These are phyloP conservation scores for Lichtheimia ornata DNA, from an alignment of 371 early-diverging fungal species.

Conservation along the genomic window DNA sequence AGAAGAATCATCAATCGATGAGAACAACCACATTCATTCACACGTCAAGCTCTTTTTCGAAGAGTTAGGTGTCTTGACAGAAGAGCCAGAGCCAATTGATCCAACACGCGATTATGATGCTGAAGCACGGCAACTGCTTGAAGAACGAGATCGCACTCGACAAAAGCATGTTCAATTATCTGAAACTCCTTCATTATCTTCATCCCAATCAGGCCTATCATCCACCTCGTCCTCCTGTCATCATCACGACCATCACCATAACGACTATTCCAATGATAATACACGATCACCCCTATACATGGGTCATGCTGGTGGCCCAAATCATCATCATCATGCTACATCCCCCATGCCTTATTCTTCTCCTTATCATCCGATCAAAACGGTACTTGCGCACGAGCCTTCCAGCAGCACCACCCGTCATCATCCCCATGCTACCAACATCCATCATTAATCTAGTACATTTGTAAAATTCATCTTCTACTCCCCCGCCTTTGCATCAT, in stretches of 20 bases:
- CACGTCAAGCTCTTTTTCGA: slow-evolving; percentile 32
- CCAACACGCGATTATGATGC: slow-evolving; percentile 37
- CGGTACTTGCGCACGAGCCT: slow-evolving; percentile 1
- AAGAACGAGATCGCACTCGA: slow-evolving; percentile 23
- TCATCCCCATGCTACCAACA: background rate
- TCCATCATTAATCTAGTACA: background rate
- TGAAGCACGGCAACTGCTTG: slow-evolving; percentile 20
- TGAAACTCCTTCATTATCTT: slow-evolving; percentile 18
- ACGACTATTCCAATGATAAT: slow-evolving; percentile 20
- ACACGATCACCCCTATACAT: slow-evolving; percentile 36
- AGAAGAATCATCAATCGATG: slow-evolving; percentile 38
- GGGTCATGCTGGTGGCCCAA: slow-evolving; percentile 16
- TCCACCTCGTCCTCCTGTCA: slow-evolving; percentile 31
- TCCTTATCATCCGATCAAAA: background rate
- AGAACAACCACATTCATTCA: slow-evolving; percentile 39
- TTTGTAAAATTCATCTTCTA: background rate
- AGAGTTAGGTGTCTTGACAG: slow-evolving; percentile 35
- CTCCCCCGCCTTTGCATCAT: background rate
- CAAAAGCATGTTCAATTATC: slow-evolving; percentile 21
- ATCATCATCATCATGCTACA: background rate
- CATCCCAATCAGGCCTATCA: slow-evolving; percentile 33
- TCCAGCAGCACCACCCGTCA: slow-evolving; percentile 5
- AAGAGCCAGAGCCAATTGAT: slow-evolving; percentile 45
- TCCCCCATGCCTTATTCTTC: background rate
- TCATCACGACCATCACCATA: slow-evolving; percentile 28